Conservation (phyloP, 345 rosid species). For the Litchi chinensis region DNA sequence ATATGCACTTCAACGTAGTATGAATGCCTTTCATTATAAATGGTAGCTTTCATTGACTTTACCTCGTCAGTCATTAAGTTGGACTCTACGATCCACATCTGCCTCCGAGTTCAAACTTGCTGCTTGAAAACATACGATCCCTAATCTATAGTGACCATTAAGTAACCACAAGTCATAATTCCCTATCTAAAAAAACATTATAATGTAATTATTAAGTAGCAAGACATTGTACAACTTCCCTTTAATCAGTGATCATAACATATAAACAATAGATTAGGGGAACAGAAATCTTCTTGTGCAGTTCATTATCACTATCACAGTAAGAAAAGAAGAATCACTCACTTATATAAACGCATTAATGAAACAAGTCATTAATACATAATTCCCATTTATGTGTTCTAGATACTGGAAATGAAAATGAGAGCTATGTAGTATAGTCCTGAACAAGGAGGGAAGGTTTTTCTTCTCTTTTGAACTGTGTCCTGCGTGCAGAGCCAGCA, state of each 20-base stretch:
- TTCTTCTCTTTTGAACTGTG: neutral
- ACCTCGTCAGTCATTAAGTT: conserved; percentile 5
- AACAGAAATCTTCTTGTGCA: neutral
- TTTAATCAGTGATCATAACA: neutral
- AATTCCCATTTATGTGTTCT: neutral
- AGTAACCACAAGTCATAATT: neutral
- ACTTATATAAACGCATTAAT: neutral
- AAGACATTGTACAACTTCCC: neutral
- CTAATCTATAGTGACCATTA: neutral
- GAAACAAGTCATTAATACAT: neutral
- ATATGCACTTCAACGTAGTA: neutral
- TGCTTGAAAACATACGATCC: neutral
- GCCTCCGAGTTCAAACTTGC: conserved; percentile 8
- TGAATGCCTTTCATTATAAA: neutral
- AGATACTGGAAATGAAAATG: neutral
- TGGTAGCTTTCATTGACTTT: conserved; percentile 27
- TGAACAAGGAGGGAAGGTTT: neutral
- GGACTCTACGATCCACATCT: conserved; percentile 1
- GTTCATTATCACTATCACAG: neutral
- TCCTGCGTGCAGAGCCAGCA: neutral
- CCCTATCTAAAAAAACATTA: neutral
- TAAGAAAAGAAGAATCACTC: neutral
- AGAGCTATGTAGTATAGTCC: neutral
- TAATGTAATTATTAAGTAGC: neutral
- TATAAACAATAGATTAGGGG: neutral